Base-by-base conservation (phyloP, 2,329 filamentous ascomycete genomes). In the Fusarium veterinarium region DNA sequence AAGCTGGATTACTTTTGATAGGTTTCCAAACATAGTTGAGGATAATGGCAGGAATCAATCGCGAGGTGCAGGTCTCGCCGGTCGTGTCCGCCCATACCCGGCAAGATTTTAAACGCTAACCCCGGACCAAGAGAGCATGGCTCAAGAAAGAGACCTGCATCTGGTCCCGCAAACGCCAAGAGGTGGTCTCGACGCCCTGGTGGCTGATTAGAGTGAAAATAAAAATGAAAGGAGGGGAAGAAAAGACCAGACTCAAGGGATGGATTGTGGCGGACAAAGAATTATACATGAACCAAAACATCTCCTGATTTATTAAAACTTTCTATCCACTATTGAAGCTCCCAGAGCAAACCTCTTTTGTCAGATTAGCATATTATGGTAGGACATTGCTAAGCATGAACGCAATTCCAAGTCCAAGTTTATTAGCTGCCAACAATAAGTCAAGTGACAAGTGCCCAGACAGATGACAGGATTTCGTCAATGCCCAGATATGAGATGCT, bases 91-190 rank as follows among this genome's bases (percentile, higher is more conserved):
- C 56, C 55, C 48, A 61, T 60, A 66, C 45, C 70, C 59, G 67
- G 64, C 45, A 62, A 44, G 60, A 64, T 49, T 72, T 70, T 70
- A 60, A 68, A 70, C 73, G 64, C 69, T 71, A 64, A 71, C 37
- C 60, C 73, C 62, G 55, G 71, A 65, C 64, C 41, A 74, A 60
- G 20, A 49, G 56, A 23, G n/a, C 31, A 71, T 59, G 45, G 56
- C 69, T 64, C 45, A 69, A 70, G 68, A 64, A 64, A 64, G 64
- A 63, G 68, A 71, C 60, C 51, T 72, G 73, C 71, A 72, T 65
- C 68, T 70, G 49, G 52, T 62, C 62, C 60, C 62, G 52, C 42
- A 33, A 28, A 49, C 57, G 67, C 68, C 62, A 71, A 71, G 56
- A 64, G 30, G 28, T 52, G 67, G 68, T 71, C 68, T 67, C 59